phyloP scores from a whole-genome alignment of 495 filamentous ascomycete genomes.

The Clohesyomyces aquaticus region DNA sequence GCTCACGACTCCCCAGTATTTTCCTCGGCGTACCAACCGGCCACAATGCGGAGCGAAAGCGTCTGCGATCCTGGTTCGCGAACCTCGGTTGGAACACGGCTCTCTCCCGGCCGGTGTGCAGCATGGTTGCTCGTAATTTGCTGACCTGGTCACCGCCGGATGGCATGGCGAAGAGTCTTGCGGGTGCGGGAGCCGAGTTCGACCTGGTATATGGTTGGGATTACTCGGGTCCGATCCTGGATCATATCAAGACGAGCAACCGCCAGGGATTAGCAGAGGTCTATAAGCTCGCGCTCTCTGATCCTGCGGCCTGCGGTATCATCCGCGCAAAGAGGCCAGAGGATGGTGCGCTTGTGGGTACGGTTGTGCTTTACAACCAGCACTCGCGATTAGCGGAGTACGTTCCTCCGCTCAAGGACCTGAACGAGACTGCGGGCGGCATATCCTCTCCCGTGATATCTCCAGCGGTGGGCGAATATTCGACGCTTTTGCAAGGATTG shows the following conservation, averaged over 20 bases:
- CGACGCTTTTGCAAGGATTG: conserved; percentile 75
- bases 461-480: conserved; percentile 67
- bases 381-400: conserved; percentile 68
- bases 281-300: conserved; percentile 75
- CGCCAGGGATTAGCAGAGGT: conserved; percentile 82
- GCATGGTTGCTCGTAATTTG: conserved; percentile 67
- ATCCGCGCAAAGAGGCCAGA: conserved; percentile 75
- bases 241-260: conserved; percentile 73
- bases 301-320: conserved; percentile 73
- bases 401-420: conserved; percentile 67
- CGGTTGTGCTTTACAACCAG: conserved; percentile 78
- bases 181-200: conserved; percentile 68
- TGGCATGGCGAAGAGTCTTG: conserved; percentile 69
- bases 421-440: conserved; percentile 63
- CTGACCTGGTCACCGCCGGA: conserved; percentile 74
- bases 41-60: conserved; percentile 54
- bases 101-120: conserved; percentile 65
- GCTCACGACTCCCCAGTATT: conserved; percentile 74
- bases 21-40: conserved; percentile 74
- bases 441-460: conserved; percentile 82
- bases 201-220: conserved; percentile 82
- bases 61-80: conserved; percentile 65
- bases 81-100: conserved; percentile 71
- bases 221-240: conserved; percentile 72
- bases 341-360: conserved; percentile 72